Conservation (phyloP, 352 stramenopile genomes). For the Globisporangium lucens region DNA sequence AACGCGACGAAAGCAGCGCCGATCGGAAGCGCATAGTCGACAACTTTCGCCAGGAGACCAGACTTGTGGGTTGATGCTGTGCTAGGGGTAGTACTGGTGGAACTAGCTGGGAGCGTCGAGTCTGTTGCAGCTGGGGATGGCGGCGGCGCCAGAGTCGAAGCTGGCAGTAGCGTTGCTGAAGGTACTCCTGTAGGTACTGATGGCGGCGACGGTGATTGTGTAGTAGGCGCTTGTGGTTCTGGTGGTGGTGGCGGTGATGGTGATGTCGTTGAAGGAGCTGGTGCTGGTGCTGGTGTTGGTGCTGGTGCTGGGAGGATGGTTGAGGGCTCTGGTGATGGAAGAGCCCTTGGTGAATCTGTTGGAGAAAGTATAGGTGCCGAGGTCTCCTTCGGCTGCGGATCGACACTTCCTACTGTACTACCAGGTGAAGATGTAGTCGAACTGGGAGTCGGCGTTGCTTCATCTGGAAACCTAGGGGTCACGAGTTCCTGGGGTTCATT, state of each 20-base stretch:
- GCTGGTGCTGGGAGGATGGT: not conserved
- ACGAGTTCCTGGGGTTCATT: not conserved
- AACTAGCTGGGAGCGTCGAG: not conserved
- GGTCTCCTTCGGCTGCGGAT: not conserved
- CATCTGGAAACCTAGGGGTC: not conserved
- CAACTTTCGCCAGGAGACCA: not conserved
- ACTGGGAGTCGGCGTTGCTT: not conserved
- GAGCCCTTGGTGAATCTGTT: not conserved
- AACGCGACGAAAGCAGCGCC: not conserved
- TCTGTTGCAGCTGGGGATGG: not conserved
- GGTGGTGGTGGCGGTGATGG: not conserved
- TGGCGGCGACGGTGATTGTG: not conserved
- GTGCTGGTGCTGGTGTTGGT: not conserved
- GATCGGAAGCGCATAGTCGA: not conserved
- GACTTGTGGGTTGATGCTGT: not conserved
- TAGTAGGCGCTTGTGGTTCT: not conserved
- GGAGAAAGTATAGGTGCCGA: not conserved
- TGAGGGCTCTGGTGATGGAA: not conserved
- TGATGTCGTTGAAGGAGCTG: not conserved
- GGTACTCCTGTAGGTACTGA: not conserved
- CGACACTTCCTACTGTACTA: not conserved
- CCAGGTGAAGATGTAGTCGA: not conserved
- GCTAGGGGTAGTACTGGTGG: not conserved
- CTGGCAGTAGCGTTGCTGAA: not conserved
- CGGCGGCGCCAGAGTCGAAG: not conserved